These are phyloP conservation scores for Nannizziopsis arthrosporioides DNA, from an alignment of 2,329 filamentous ascomycete species.

Conservation along the genomic window DNA sequence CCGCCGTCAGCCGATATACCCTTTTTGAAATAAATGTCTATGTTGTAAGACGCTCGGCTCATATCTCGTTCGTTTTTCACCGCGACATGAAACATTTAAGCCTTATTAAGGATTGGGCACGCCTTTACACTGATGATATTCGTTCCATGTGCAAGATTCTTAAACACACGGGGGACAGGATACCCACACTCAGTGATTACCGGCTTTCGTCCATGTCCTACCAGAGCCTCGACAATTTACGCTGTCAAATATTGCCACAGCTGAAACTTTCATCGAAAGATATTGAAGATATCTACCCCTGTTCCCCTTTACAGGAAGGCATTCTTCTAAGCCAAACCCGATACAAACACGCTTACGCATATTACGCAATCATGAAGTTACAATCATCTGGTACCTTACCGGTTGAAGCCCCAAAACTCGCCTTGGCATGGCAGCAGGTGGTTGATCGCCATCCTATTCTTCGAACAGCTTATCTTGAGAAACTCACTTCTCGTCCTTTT, in stretches of 20 bases:
- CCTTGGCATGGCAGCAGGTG: conserved; percentile 3
- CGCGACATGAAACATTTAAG: background rate
- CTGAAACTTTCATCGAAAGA: background rate
- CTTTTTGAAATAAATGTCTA: conserved; percentile 3
- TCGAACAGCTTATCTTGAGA: background rate
- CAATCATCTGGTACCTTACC: conserved; percentile 9
- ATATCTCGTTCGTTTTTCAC: background rate
- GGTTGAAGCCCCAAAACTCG: conserved; percentile 13
- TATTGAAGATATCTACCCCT: conserved; percentile 31
- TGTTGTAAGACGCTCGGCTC: background rate
- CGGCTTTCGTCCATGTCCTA: background rate
- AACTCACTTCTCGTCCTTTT: no score
- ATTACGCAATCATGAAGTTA: background rate
- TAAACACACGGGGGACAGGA: background rate
- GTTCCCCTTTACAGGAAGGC: conserved; percentile 32
- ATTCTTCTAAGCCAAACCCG: conserved; percentile 19
- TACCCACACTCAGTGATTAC: conserved; percentile 3
- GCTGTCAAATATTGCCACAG: background rate
- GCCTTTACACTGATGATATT: background rate
- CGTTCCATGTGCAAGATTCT: background rate
- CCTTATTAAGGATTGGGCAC: background rate
- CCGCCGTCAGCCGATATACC: background rate
- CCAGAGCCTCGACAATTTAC: background rate
- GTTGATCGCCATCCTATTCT: conserved; percentile 1
- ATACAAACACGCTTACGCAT: background rate